Evolutionary conservation across 2,329 filamentous ascomycete genomes (phyloP), one percentile per base, ranked within the genome.

Genomic region (Exophiala mesophila): DNA sequence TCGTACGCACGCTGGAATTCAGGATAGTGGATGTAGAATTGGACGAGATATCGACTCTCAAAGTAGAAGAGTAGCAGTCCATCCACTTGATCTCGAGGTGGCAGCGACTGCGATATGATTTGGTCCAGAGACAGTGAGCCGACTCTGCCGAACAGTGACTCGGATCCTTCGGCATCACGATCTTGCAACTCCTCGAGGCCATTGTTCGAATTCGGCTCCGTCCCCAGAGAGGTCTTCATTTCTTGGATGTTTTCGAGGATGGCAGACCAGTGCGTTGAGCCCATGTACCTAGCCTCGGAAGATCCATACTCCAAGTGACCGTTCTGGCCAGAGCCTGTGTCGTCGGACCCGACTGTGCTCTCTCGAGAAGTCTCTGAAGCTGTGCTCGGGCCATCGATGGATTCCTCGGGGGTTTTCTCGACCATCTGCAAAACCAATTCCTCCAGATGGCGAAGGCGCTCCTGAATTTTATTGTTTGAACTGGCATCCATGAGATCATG

Each of bases 1-100:
- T 77, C 72, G 53, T 77, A 77, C 52, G 74, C 66, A 10, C 43
- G 40, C 18, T 50, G 45, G 35, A 53, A 54, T 18, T 47, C 39
- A 17, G 24, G 12, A 9, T 38, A 41, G 30, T 55, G 53, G 34
- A 54, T 53, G 32, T 47, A 45, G 4, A 48, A 49, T 9, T 53
- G 41, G 28, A 54, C 44, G 35, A 54, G 19, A 31, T 50, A 54
- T 18, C 39, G 39, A 8, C 42, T 39, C 24, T 53, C 53, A 45
- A 56, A 56, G 45, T 54, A 56, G 9, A 41, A 46, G 5, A 52
- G 53, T 3, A 56, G 43, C 2, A 42, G 44, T 12, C 53, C 39
- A 32, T 56, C 52, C 24, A 54, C 47, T 12, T 53, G 40, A 3
- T 46, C 12, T 15, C 52, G 47, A 7, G 47, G 28, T 5, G 53